phyloP scores from a whole-genome alignment of 176 grass and related monocot genomes.

The Elaeis guineensis region DNA sequence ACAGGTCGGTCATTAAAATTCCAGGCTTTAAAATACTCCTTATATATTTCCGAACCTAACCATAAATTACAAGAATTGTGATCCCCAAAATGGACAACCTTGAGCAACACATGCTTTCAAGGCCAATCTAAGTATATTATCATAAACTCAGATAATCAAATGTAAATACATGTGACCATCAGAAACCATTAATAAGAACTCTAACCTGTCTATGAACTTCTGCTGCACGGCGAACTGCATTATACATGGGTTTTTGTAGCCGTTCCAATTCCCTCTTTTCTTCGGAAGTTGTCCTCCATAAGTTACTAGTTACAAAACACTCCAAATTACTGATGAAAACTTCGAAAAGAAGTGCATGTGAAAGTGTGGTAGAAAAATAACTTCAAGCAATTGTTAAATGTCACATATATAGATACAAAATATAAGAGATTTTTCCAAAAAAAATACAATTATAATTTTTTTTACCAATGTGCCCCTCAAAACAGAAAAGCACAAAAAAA shows the following conservation, averaged over 20 bases:
- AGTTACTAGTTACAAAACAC: constrained; percentile 42
- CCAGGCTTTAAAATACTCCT: constrained; percentile 86
- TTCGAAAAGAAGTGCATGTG: too few relatives aligned
- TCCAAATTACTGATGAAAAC: too few relatives aligned
- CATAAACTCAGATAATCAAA: constrained; percentile 8
- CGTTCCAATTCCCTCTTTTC: constrained; percentile 93
- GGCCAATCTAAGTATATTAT: neutral
- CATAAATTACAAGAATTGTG: constrained; percentile 10
- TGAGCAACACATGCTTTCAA: neutral
- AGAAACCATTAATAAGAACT: neutral
- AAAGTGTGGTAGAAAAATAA: too few relatives aligned
- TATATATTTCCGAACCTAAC: constrained; percentile 88
- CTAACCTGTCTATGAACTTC: constrained; percentile 98
- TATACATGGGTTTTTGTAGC: constrained; percentile 80
- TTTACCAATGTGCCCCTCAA: too few relatives aligned
- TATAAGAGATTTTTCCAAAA: too few relatives aligned
- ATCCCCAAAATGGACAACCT: neutral
- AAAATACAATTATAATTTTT: too few relatives aligned
- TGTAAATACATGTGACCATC: neutral
- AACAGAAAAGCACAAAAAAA: too few relatives aligned
- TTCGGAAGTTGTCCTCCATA: constrained; percentile 89
- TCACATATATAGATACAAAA: too few relatives aligned
- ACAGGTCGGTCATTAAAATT: constrained; percentile 92
- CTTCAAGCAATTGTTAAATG: too few relatives aligned
- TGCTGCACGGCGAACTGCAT: constrained; percentile 74